Percentiles rank a stretch among this genome's conserved stretches.
Conservation (phyloP, 305 asterid species). For the Euphrasia arctica region DNA sequence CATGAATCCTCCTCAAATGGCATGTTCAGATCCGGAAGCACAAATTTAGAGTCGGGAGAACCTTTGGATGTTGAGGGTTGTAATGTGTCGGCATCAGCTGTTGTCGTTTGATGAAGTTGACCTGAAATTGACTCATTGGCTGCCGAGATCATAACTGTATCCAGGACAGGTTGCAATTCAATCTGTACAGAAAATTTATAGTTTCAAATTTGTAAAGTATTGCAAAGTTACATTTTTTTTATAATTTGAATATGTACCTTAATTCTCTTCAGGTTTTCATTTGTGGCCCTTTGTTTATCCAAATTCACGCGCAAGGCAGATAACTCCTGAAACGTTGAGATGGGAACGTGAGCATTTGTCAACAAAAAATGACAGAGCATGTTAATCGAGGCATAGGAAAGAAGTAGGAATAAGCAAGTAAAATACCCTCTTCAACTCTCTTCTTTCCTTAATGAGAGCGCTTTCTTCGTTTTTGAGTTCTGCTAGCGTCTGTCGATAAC, state of each 20-base stretch:
- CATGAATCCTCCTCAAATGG: slow-evolving; percentile 54
- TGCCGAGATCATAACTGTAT: slow-evolving; percentile 17
- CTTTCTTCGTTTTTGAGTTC: slow-evolving; percentile 69
- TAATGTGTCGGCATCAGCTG: neutral
- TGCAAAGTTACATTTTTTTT: too few species aligned
- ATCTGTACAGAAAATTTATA: slow-evolving; percentile 39
- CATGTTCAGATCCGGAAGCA: slow-evolving; percentile 74
- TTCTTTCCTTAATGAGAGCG: slow-evolving; percentile 56
- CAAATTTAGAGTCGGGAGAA: slow-evolving; percentile 27
- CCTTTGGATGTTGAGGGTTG: slow-evolving; percentile 26
- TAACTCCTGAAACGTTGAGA: neutral
- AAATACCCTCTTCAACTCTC: slow-evolving; percentile 70
- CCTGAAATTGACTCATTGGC: slow-evolving; percentile 28
- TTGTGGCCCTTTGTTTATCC: slow-evolving; percentile 54
- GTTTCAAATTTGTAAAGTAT: too few species aligned
- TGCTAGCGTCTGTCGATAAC: slow-evolving; percentile 53
- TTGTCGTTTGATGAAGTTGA: slow-evolving; percentile 29
- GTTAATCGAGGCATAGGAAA: neutral
- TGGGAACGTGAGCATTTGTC: slow-evolving; percentile 5
- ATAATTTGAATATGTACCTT: too few species aligned
- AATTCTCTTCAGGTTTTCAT: slow-evolving; percentile 56
- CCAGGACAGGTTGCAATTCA: slow-evolving; percentile 38
- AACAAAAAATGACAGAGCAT: neutral
- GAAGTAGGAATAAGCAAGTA: neutral
- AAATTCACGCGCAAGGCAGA: slow-evolving; percentile 32